Base-by-base conservation (phyloP, 805 yeast genomes). In the Nakazawaea wyomingensis region DNA sequence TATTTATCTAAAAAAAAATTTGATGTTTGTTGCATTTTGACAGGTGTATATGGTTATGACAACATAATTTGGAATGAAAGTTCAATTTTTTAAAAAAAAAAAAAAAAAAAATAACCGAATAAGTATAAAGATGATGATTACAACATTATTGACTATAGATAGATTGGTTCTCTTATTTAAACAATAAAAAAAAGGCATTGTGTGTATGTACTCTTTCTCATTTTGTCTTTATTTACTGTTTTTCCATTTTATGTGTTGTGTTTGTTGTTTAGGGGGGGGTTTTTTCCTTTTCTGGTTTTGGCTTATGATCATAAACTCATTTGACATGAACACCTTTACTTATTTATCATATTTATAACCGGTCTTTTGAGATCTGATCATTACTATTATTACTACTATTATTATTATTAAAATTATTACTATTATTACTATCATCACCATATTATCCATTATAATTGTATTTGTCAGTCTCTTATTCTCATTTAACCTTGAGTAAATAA, bases 321-420 rank as follows among this genome's bases (percentile, higher is more conserved):
- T 24, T 24, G 27, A 9, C 27, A 9, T 24, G 8, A 11, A 24
- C 8, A 8, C 27, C 13, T 4, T 29, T n/a, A 29, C 32, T 29
- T 29, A 29, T 29, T 29, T n/a, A 29, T 29, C 32, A 29, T 29
- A 29, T 29, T 29, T 29, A 29, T 29, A 29, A 14, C 32, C 32
- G 16, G n/a, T 29, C n/a, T 6, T 10, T n/a, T 10, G 11, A 24
- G 27, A 24, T 11, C 27, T 24, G 8, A 24, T 24, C 27, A 29
- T 29, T n/a, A 29, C 11, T 29, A 29, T 10, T n/a, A n/a, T 29
- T 29, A 29, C 16, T 24, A 24, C 10, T 29, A 29, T 29, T 29
- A 13, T 29, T 29, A 29, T 4, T 29, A 10, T n/a, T 29, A 2
- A 29, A 6, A 29, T 29, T 29, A n/a, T n/a, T 29, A 13, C n/a